A percentile compares a stretch with the other conserved stretches of the same genome.
Conservation (phyloP, 177 flowering plant genomes). For the Vitis hybrid region DNA sequence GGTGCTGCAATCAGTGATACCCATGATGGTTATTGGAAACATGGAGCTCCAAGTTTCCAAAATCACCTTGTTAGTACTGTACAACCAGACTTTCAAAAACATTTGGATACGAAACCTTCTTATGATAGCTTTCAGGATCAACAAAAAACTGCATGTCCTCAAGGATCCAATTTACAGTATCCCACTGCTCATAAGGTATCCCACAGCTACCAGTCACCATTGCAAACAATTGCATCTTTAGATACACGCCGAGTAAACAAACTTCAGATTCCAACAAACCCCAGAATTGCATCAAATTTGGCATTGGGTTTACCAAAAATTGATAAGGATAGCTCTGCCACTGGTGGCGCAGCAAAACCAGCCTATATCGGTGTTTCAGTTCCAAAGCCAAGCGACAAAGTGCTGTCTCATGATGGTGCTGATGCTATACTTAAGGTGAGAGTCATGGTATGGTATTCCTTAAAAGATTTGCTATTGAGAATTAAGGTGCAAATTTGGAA, state of each 20-base stretch:
- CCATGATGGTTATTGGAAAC: conserved; percentile 65
- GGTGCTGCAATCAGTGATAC: conserved; percentile 38
- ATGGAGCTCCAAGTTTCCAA: conserved; percentile 53
- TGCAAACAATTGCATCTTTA: conserved; percentile 49
- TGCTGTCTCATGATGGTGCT: conserved; percentile 41
- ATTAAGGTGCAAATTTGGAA: neutral
- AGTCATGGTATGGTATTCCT: conserved; percentile 3
- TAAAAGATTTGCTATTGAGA: neutral
- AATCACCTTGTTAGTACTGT: conserved; percentile 37
- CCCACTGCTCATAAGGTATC: conserved; percentile 49
- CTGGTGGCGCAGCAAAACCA: conserved; percentile 56
- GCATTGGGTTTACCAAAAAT: conserved; percentile 48
- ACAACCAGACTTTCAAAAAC: conserved; percentile 47
- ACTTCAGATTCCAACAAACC: conserved; percentile 91
- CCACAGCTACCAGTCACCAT: conserved; percentile 46
- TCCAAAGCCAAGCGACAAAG: conserved; percentile 49
- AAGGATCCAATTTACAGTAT: conserved; percentile 44
- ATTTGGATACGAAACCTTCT: conserved; percentile 46
- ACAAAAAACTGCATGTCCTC: conserved; percentile 41
- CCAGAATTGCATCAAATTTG: conserved; percentile 86
- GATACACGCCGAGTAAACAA: conserved; percentile 68
- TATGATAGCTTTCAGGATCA: conserved; percentile 54
- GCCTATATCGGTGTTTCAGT: conserved; percentile 77
- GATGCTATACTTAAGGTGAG: conserved; percentile 70
- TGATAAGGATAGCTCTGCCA: conserved; percentile 53